phyloP scores from a whole-genome alignment of 179 eudicot genomes.

The Beta macrorhiza region DNA sequence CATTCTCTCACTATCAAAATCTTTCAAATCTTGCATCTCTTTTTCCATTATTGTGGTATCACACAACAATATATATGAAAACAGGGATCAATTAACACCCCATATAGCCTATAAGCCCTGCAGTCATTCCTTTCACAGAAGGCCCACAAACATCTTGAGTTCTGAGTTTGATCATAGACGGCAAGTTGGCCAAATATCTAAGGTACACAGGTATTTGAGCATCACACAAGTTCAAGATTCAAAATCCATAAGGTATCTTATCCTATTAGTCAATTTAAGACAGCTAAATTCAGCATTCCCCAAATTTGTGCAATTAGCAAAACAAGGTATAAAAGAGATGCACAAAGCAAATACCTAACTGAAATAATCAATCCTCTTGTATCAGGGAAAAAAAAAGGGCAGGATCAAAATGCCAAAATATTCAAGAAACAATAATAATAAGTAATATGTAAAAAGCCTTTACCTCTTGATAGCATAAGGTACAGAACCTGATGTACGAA shows the following conservation, averaged over 20 bases:
- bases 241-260: not conserved
- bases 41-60: no score
- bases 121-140: not conserved
- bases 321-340: not conserved
- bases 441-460: not conserved
- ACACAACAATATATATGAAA: no score
- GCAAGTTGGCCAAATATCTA: not conserved
- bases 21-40: no score
- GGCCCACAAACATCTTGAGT: not conserved
- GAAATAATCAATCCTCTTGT: not conserved
- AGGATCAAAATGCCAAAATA: not conserved
- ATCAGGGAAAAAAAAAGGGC: not conserved
- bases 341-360: not conserved
- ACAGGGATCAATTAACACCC: no score
- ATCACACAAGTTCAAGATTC: not conserved
- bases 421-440: not conserved
- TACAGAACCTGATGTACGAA: conserved; percentile 32
- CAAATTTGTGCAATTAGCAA: not conserved
- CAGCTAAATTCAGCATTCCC: not conserved
- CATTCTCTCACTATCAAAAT: no score
- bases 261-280: not conserved
- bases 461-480: conserved; percentile 64
- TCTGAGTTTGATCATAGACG: not conserved
- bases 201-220: not conserved
- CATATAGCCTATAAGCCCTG: no score